Evolutionary conservation across 2,329 filamentous ascomycete genomes (phyloP), one percentile per base, ranked within the genome.

Genomic region (Claviceps pazoutovae): DNA sequence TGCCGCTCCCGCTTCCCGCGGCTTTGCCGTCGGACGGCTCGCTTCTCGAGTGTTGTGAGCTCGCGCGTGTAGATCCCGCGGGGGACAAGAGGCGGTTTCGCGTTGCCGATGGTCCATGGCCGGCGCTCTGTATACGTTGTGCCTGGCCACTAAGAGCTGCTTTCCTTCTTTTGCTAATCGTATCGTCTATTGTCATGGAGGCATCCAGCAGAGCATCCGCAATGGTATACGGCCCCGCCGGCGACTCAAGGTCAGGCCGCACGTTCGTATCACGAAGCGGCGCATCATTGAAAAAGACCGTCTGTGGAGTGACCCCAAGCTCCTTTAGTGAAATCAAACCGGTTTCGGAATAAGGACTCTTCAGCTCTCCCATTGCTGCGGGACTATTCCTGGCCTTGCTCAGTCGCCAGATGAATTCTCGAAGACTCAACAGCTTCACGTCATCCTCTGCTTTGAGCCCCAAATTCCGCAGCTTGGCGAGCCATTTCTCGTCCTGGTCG

Each of bases 401-500:
- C 7, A 93, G 76, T 41, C 87, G 82, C 86, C 88, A 95, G 42
- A 98, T 87, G 61, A 95, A 97, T 62, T 96, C 90, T 53, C 87
- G 77, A 11, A 98, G 73, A 5, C 83, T 86, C 38, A 97, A 71
- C 2, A 98, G 71, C 65, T 98, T 97, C 62, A 86, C 80, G 58
- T 98, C 93, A 58, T 98, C 91, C 45, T 96, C 90, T 1, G 74
- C 62, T 1, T 75, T 72, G 72, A 98, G 80, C 0, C 93, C 93
- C 43, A 95, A 80, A 56, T 88, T 95, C 49, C 86, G 80, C 47
- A 98, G 70, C 56, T 88, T 85, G 14, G 79, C 74, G n/a, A 98
- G 72, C 90, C 93, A 97, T 58, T 89, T 81, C 56, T 96, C 89
- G 62, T 98, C 93, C 64, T 97, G 91, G 8, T 95, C 89, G 58